Evolutionary conservation across 2,329 filamentous ascomycete genomes (phyloP).

Genomic region (Grosmannia clavigera): DNA sequence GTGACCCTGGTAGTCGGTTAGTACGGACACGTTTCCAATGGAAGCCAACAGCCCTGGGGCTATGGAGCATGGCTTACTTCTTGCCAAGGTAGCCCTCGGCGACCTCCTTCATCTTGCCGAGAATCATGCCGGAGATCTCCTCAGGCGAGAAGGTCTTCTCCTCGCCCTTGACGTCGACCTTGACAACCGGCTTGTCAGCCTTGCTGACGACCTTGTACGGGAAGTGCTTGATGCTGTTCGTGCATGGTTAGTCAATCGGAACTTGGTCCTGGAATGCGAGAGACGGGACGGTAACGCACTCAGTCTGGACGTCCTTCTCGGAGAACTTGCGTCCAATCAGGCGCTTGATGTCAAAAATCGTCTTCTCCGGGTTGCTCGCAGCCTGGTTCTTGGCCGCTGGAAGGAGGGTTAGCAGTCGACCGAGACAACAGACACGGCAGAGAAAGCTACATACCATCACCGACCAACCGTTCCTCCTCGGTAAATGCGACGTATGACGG

Average conservation of each 20-base stretch:
- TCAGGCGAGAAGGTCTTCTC: constrained; percentile 50
- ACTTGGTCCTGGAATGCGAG: too few species aligned
- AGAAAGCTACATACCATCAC: constrained; percentile 45
- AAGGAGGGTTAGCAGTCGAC: background rate
- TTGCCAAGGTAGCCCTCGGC: constrained; percentile 68
- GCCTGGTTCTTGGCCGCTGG: constrained; percentile 82
- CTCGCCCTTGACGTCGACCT: constrained; percentile 47
- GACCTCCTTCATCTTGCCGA: constrained; percentile 50
- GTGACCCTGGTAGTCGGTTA: constrained; percentile 36
- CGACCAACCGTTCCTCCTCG: constrained; percentile 91
- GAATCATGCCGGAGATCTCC: constrained; percentile 49
- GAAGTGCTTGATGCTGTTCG: constrained; percentile 71
- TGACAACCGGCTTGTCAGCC: constrained; percentile 77
- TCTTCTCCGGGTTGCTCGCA: constrained; percentile 62
- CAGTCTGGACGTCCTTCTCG: constrained; percentile 79
- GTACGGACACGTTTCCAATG: background rate
- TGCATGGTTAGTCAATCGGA: background rate
- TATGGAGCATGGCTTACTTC: constrained; percentile 57
- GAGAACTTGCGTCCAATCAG: constrained; percentile 73
- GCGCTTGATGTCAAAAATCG: constrained; percentile 76
- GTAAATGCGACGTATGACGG: constrained; percentile 94
- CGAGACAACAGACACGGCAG: background rate
- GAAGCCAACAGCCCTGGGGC: background rate
- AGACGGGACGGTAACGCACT: constrained; percentile 24
- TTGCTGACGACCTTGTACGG: constrained; percentile 89